Evolutionary conservation across 2,329 filamentous ascomycete genomes (phyloP).

Genomic region (Pseudonectria buxi): DNA sequence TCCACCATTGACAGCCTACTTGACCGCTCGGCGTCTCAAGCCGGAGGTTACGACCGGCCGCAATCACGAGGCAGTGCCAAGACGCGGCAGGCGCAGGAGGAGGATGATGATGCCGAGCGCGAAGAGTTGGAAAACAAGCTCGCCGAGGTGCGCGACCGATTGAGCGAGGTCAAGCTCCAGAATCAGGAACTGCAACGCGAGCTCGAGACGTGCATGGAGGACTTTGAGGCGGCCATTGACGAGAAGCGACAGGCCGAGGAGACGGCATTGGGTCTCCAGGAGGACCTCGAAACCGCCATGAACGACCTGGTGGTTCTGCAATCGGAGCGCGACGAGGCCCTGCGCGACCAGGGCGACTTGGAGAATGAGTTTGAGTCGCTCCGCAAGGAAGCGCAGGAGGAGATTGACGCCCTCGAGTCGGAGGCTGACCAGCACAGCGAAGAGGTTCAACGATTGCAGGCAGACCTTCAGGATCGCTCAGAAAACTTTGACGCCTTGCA

Average conservation of each 20-base stretch:
- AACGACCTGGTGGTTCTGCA: slow-evolving; percentile 75
- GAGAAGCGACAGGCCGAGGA: slow-evolving; percentile 56
- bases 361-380: slow-evolving; percentile 56
- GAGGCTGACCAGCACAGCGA: slow-evolving; percentile 67
- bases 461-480: slow-evolving; percentile 66
- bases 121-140: slow-evolving; percentile 83
- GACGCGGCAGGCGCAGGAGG: slow-evolving; percentile 54
- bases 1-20: slow-evolving; percentile 82
- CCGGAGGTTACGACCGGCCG: slow-evolving; percentile 61
- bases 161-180: slow-evolving; percentile 78
- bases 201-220: slow-evolving; percentile 69
- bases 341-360: slow-evolving; percentile 56
- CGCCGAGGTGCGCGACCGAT: slow-evolving; percentile 75
- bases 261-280: slow-evolving; percentile 58
- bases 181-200: slow-evolving; percentile 85
- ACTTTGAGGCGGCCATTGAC: slow-evolving; percentile 67
- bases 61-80: slow-evolving; percentile 66
- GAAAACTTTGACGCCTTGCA: slow-evolving; percentile 92
- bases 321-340: slow-evolving; percentile 77
- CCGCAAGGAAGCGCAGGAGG: slow-evolving; percentile 57
- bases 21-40: slow-evolving; percentile 86
- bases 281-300: slow-evolving; percentile 71
- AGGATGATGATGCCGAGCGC: slow-evolving; percentile 77
- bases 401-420: slow-evolving; percentile 60
- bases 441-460: slow-evolving; percentile 62